These are phyloP conservation scores for Brachypodium distachyon DNA, from an alignment of 202 grass and related monocot species.

Conservation along the genomic window DNA sequence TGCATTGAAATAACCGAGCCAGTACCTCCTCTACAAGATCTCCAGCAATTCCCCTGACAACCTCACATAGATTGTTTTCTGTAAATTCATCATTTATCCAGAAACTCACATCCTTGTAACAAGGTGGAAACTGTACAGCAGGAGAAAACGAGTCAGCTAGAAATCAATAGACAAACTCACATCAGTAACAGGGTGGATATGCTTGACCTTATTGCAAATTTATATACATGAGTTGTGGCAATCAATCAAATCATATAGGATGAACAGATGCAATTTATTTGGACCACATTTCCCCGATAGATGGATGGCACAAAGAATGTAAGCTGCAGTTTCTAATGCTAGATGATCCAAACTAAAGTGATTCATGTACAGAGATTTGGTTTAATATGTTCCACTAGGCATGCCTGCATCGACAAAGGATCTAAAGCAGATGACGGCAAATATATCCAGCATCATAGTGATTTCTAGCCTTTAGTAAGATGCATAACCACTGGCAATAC, in stretches of 20 bases:
- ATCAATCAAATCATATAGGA: not conserved
- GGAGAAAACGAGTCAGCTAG: not conserved
- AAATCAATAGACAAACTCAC: not conserved
- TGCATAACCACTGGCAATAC: not conserved
- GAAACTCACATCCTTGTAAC: conserved; percentile 99
- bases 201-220: not conserved
- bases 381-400: not conserved
- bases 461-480: conserved; percentile 2
- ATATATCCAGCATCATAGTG: not conserved
- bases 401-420: not conserved
- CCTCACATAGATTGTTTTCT: conserved; percentile 96
- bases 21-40: conserved; percentile 94
- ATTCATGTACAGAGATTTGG: not conserved
- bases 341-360: not conserved
- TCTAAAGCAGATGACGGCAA: not conserved
- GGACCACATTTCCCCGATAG: not conserved
- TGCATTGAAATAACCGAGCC: not conserved
- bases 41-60: conserved; percentile 94
- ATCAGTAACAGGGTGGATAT: too few relatives aligned
- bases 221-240: not conserved
- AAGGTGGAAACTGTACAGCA: conserved; percentile 83
- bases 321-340: not conserved
- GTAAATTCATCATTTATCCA: conserved; percentile 93
- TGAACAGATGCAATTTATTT: not conserved
- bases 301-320: not conserved